Evolutionary conservation across 2,329 filamentous ascomycete species (phyloP), one percentile per base, ranked within the genome.

Genomic region (Alternaria sp.): DNA sequence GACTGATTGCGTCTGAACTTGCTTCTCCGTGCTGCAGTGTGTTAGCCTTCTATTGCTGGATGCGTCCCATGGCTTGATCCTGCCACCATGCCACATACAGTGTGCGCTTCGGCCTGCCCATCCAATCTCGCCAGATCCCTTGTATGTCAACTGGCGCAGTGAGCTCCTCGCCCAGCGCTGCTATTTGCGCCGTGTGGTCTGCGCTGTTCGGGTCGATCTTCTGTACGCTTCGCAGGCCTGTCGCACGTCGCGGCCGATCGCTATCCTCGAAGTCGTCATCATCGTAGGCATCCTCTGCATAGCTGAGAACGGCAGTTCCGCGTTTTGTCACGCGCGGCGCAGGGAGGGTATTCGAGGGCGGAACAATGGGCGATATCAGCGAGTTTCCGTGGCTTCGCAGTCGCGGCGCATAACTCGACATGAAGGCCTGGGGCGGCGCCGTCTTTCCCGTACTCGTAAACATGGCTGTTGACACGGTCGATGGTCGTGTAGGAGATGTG

Each of bases 271-370:
- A 91, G 54, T 92, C 90, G 66, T 93, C 92, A 60, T 90, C 94
- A 70, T 97, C 95, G 76, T 91, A 97, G 50, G 94, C 94, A 79
- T 98, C 95, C 79, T 99, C 96, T 23, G 96, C 95, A 78, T 99
- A 99, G 83, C 97, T 99, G 82, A 98, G 96, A 67, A 95, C 92
- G 33, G 93, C 96, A 2, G 96, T 98, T 61, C 96, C 96, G 81
- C 96, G 91, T 84, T 99, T 98, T 9, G 96, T 98, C n/a, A 92
- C 97, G 78, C 95, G 89, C 72, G 92, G 83, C 43, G 90, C 88
- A 23, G 89, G 90, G 3, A 88, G 80, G n/a, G 88, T 86, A 61
- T 90, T 86, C 66, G 89, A 89, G 59, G 87, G 87, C 67, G 91
- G 92, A 65, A 95, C 87, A 66, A 96, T 89, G 37, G 95, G 94